phyloP scores from a whole-genome alignment of 1,139 yeast genomes.

The Wickerhamomyces sp. region DNA sequence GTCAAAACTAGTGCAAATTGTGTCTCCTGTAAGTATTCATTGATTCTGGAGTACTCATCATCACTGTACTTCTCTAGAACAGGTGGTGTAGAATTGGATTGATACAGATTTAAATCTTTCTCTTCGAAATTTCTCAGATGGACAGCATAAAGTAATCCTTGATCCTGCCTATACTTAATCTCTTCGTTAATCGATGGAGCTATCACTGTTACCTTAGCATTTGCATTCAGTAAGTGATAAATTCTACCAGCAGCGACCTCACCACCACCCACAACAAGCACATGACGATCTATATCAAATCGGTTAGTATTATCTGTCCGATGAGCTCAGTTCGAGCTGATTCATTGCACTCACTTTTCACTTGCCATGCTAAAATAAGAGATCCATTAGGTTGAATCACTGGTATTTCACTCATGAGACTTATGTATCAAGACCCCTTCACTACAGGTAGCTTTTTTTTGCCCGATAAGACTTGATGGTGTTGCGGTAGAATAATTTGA shows the following conservation, averaged over 20 bases:
- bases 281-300: constrained; percentile 33
- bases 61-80: constrained; percentile 14
- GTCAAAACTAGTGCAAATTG: constrained; percentile 65
- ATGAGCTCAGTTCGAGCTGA: background rate
- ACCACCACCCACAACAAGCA: constrained; percentile 76
- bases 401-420: constrained; percentile 6
- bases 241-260: constrained; percentile 76
- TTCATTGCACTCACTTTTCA: constrained; percentile 31
- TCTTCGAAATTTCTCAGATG: constrained; percentile 37
- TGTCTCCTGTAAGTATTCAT: constrained; percentile 31
- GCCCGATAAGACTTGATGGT: background rate
- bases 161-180: constrained; percentile 29
- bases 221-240: constrained; percentile 60
- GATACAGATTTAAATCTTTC: constrained; percentile 47
- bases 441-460: background rate
- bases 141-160: constrained; percentile 41
- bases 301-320: background rate
- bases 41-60: constrained; percentile 32
- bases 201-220: constrained; percentile 65
- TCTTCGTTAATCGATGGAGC: constrained; percentile 51
- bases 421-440: background rate
- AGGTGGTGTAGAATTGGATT: constrained; percentile 21
- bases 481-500: too few relatives aligned
- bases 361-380: constrained; percentile 32
- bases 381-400: constrained; percentile 41